Conservation (phyloP, 2,329 filamentous ascomycete genomes). For the Trichoderma aggressivum region DNA sequence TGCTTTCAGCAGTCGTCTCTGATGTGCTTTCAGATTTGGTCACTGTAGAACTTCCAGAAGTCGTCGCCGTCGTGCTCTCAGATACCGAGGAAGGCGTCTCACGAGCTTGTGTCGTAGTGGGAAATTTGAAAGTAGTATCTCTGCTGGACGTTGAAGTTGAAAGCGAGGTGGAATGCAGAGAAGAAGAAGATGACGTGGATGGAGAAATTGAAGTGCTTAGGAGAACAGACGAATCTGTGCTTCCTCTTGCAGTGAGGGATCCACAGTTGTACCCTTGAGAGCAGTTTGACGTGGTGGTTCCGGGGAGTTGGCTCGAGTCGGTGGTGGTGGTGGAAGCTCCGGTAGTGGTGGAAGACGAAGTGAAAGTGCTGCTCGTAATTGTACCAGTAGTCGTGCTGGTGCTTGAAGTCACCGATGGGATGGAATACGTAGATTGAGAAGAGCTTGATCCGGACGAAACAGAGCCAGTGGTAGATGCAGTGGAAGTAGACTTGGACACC, state of each 20-base stretch:
- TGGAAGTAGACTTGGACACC: background rate
- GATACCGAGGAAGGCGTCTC: background rate
- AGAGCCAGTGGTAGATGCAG: background rate
- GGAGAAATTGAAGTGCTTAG: background rate
- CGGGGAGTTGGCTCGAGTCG: conserved; percentile 2
- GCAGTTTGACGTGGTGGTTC: background rate
- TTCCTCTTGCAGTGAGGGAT: background rate
- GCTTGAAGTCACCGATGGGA: background rate
- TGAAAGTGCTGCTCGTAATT: background rate
- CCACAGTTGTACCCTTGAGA: conserved; percentile 17
- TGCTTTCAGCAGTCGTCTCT: background rate
- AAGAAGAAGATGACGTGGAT: background rate
- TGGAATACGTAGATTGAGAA: background rate
- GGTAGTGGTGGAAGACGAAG: background rate
- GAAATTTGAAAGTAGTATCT: background rate
- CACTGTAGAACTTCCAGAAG: background rate
- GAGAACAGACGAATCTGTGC: background rate
- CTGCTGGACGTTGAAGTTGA: background rate
- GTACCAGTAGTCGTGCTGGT: background rate
- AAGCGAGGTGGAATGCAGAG: background rate
- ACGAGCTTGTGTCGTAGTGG: background rate
- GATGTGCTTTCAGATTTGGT: background rate
- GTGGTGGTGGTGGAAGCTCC: background rate
- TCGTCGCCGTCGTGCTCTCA: background rate
- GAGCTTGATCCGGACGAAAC: background rate